These are phyloP conservation scores for Xylaria palmicola DNA, from an alignment of 495 filamentous ascomycete species.

Conservation along the genomic window DNA sequence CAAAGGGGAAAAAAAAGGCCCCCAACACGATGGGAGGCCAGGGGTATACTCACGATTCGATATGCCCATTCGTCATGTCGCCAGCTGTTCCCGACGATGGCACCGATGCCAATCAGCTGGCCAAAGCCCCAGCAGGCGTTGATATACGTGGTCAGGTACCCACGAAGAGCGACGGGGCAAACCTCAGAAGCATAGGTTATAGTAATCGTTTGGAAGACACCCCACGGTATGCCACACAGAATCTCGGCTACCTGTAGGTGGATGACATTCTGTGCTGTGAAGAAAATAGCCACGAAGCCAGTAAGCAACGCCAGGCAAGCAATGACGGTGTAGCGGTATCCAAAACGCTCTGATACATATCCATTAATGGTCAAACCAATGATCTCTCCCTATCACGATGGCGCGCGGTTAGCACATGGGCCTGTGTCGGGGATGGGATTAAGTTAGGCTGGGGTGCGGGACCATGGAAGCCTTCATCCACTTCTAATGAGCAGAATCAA, in stretches of 20 bases:
- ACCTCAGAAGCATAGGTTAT: slow-evolving; percentile 83
- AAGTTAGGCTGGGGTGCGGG: not conserved
- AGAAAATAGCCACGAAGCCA: slow-evolving; percentile 74
- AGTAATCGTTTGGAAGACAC: slow-evolving; percentile 75
- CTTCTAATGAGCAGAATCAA: too few species aligned
- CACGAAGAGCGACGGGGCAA: slow-evolving; percentile 68
- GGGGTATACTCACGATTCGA: slow-evolving; percentile 43
- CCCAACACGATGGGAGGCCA: not conserved
- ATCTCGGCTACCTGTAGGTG: slow-evolving; percentile 72
- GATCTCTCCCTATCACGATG: slow-evolving; percentile 58
- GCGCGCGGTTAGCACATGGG: slow-evolving; percentile 35
- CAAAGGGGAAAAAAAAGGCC: not conserved
- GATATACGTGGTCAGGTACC: slow-evolving; percentile 76
- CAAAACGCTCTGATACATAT: slow-evolving; percentile 71
- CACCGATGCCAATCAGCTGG: slow-evolving; percentile 71
- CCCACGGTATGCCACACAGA: slow-evolving; percentile 74
- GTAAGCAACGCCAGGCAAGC: slow-evolving; percentile 61
- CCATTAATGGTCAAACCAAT: slow-evolving; percentile 77
- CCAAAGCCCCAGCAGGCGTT: slow-evolving; percentile 83
- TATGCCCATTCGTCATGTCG: slow-evolving; percentile 59
- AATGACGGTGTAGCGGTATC: slow-evolving; percentile 71
- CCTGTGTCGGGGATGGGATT: not conserved
- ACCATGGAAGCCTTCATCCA: not conserved
- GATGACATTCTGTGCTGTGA: slow-evolving; percentile 69
- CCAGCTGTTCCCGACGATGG: slow-evolving; percentile 63